Conservation (phyloP, 257 asterid genomes). For the Haberlea rhodopensis region DNA sequence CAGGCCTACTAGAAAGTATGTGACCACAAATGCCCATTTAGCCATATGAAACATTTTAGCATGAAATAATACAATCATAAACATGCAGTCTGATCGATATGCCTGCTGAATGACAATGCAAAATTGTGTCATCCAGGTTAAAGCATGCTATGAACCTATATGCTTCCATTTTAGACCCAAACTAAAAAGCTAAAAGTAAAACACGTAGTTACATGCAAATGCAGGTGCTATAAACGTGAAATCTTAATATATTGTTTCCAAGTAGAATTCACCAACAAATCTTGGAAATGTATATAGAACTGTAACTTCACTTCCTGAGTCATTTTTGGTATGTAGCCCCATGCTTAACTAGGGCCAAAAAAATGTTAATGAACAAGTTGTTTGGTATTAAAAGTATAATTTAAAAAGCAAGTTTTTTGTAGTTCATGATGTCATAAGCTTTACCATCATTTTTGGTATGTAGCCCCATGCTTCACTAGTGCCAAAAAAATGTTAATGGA, state of each 20-base stretch:
- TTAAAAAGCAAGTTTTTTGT: not conserved
- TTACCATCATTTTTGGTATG: not conserved
- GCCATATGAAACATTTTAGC: conserved; percentile 14
- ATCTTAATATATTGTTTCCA: not conserved
- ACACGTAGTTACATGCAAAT: not conserved
- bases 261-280: not conserved
- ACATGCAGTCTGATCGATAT: not conserved
- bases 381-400: conserved; percentile 13
- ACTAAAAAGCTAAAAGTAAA: not conserved
- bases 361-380: not conserved
- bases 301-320: not conserved
- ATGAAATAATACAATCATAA: conserved; percentile 1
- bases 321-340: conserved; percentile 1
- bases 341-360: not conserved
- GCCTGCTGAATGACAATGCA: conserved; percentile 12
- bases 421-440: conserved; percentile 15
- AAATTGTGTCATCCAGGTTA: not conserved
- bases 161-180: not conserved
- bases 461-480: conserved; percentile 5
- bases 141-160: not conserved
- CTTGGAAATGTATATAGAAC: conserved; percentile 3
- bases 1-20: conserved; percentile 8
- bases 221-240: not conserved
- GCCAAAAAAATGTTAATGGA: not conserved
- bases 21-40: conserved; percentile 9